These are phyloP conservation scores for Saururus chinensis DNA, from an alignment of 164 flowering plant species.

Conservation along the genomic window DNA sequence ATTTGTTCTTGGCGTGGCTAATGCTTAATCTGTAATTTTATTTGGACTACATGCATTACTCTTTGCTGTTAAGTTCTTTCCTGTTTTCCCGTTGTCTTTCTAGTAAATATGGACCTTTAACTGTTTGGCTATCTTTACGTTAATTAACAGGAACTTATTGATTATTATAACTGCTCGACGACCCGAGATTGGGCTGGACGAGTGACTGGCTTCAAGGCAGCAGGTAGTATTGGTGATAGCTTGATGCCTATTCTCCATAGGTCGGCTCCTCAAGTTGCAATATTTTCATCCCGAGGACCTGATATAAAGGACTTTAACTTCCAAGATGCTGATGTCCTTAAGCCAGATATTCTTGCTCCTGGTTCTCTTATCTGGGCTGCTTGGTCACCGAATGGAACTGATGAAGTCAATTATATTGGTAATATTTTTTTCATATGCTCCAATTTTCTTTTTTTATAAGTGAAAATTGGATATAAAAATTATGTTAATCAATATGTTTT, in stretches of 20 bases:
- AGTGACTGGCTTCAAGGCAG: constrained; percentile 69
- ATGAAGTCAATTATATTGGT: constrained; percentile 81
- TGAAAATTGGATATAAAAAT: neutral
- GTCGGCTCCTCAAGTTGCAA: constrained; percentile 92
- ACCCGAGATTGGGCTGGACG: constrained; percentile 90
- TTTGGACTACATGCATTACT: too few species aligned
- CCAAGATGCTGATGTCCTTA: constrained; percentile 93
- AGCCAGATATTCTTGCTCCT: constrained; percentile 98
- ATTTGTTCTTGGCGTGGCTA: too few species aligned
- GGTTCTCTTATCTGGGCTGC: constrained; percentile 98
- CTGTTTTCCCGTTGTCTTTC: neutral
- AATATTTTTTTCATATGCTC: neutral
- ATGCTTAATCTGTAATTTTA: too few species aligned
- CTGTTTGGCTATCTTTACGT: neutral
- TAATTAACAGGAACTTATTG: constrained; percentile 57
- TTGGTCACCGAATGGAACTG: constrained; percentile 96
- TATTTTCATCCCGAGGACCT: constrained; percentile 95
- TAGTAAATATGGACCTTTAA: neutral
- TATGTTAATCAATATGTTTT: neutral
- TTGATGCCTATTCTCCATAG: constrained; percentile 67
- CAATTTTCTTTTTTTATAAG: neutral
- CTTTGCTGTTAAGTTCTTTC: too few species aligned
- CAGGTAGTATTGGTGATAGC: constrained; percentile 74
- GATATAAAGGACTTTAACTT: constrained; percentile 80
- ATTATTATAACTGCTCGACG: constrained; percentile 79